Evolutionary conservation across 441 rosid genomes (phyloP), one percentile per base, ranked within the genome.

Genomic region (Croton setiger): DNA sequence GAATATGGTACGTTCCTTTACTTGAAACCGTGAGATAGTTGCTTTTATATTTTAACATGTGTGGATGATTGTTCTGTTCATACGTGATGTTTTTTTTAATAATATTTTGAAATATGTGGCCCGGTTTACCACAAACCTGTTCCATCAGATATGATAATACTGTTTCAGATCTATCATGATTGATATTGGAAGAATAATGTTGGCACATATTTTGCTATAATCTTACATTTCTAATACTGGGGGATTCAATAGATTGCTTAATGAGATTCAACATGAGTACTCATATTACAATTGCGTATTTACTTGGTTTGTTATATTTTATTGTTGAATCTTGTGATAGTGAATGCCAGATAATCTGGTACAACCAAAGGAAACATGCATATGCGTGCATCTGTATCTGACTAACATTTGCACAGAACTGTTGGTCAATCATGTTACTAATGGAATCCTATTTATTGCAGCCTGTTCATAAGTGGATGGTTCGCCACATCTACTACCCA

Each of bases 401-500:
- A 51, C 60, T 20, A 49, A 7, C n/a, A 17, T 17, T 45, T 5
- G 7, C 4, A 64, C 23, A 2, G 44, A 43, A 33, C 11, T 18
- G 48, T 12, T 66, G 37, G 41, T 57, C 41, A 15, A 43, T 21
- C 31, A 56, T 69, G 35, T 63, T 74, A 33, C 71, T 85, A 70
- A 84, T 64, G 33, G 36, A 72, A 53, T 80, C 44, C 11, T 63
- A 36, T 69, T 77, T 45, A 63, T 80, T 68, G 67, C 92, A 96
- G 98, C 98, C 98, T 68, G 99, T 93, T 84, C 99, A 96, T 75
- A 93, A 96, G 83, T 96, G 99, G 98, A 89, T 93, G 96, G 91
- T 91, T 79, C 96, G 97, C 55, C 99, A 96, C 83, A 71, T 96
- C 73, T 96, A 96, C 85, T 87, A 91, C 52, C 98, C 98, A 1